Evolutionary conservation across 2,329 filamentous ascomycete genomes (phyloP).

Genomic region (Penicillium fuscoglaucum): DNA sequence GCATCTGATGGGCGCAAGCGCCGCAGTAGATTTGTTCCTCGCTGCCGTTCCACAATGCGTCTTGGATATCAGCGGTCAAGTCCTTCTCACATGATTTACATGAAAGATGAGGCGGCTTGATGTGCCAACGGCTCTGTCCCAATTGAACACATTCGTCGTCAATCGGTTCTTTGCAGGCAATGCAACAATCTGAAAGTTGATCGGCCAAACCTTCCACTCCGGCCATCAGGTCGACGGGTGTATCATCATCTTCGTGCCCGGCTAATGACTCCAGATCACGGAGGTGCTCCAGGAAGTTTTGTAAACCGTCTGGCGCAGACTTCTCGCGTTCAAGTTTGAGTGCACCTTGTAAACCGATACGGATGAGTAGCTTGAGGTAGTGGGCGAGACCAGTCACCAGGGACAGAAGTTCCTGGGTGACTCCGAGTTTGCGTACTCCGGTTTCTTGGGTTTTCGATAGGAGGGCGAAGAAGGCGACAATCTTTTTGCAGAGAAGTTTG

Average conservation of each 20-base stretch:
- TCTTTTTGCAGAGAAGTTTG: constrained; percentile 99
- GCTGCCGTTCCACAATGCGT: constrained; percentile 69
- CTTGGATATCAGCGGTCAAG: constrained; percentile 65
- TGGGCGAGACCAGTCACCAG: constrained; percentile 94
- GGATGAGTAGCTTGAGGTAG: constrained; percentile 94
- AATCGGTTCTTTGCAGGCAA: constrained; percentile 77
- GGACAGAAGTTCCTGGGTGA: constrained; percentile 97
- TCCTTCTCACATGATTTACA: constrained; percentile 72
- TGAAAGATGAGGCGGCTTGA: constrained; percentile 65
- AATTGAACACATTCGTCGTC: constrained; percentile 87
- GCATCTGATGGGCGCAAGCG: constrained; percentile 56
- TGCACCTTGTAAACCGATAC: constrained; percentile 92
- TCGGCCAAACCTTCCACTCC: constrained; percentile 68
- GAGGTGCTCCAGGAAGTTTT: constrained; percentile 80
- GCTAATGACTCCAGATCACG: constrained; percentile 77
- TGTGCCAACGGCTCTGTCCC: constrained; percentile 78
- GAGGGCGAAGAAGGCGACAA: constrained; percentile 94
- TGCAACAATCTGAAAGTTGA: constrained; percentile 81
- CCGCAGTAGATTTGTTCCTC: constrained; percentile 71
- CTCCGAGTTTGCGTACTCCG: constrained; percentile 84
- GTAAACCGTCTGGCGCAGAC: constrained; percentile 70
- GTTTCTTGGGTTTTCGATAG: constrained; percentile 93
- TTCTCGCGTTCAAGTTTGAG: constrained; percentile 87
- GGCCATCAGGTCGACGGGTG: constrained; percentile 63
- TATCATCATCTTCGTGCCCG: constrained; percentile 60